phyloP scores from a whole-genome alignment of 257 asterid genomes.

The Galeopsis tetrahit region DNA sequence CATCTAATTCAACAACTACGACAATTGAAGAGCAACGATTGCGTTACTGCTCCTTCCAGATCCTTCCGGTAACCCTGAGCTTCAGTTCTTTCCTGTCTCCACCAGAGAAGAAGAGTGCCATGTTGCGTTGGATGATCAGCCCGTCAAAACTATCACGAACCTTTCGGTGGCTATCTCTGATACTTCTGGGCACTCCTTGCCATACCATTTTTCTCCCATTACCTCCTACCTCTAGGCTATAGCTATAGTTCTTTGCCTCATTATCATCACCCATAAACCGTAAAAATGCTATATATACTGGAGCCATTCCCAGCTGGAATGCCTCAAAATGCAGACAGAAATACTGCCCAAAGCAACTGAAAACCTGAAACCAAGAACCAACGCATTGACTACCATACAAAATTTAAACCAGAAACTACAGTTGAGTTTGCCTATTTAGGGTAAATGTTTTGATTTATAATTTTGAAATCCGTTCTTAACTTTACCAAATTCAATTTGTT shows the following conservation, averaged over 20 bases:
- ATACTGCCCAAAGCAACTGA: slow-evolving; percentile 54
- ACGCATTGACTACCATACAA: not conserved
- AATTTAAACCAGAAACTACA: not conserved
- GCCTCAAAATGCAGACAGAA: slow-evolving; percentile 55
- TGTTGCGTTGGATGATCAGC: slow-evolving; percentile 50
- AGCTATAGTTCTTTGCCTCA: slow-evolving; percentile 50
- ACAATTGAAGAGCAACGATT: not conserved
- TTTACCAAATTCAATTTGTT: too few relatives aligned
- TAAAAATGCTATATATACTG: slow-evolving; percentile 47
- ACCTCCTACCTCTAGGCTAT: slow-evolving; percentile 53
- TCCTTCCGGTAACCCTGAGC: slow-evolving; percentile 53
- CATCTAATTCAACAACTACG: slow-evolving; percentile 36
- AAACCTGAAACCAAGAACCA: slow-evolving; percentile 40
- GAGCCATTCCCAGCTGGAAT: slow-evolving; percentile 49
- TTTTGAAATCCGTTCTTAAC: too few relatives aligned
- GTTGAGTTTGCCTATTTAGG: not conserved
- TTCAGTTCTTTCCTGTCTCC: slow-evolving; percentile 55
- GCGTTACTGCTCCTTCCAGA: slow-evolving; percentile 51
- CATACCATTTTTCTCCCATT: slow-evolving; percentile 52
- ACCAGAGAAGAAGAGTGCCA: slow-evolving; percentile 57
- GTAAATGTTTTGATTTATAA: too few relatives aligned
- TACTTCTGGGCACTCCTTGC: slow-evolving; percentile 59
- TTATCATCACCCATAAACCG: slow-evolving; percentile 53
- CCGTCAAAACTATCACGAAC: slow-evolving; percentile 58
- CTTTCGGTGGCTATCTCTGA: slow-evolving; percentile 48